Evolutionary conservation across 176 grass and related monocot species (phyloP).

Genomic region (Rhynchospora tenuis): DNA sequence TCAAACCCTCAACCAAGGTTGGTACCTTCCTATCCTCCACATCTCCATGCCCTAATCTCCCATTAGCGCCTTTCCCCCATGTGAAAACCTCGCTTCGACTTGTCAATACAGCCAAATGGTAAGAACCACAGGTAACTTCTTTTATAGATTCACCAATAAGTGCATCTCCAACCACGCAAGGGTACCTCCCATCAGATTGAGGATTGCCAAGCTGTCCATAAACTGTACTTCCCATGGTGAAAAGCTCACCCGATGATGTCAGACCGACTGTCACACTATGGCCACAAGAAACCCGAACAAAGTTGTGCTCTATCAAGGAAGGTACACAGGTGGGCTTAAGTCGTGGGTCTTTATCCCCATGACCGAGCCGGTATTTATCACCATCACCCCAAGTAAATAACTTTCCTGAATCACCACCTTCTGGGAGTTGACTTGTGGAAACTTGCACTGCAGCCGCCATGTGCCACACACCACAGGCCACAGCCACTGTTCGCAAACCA

Average conservation of each 20-base stretch:
- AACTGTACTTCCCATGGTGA: slow-evolving; percentile 85
- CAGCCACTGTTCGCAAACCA: slow-evolving; percentile 70
- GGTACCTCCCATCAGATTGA: slow-evolving; percentile 71
- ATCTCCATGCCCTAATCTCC: slow-evolving; percentile 92
- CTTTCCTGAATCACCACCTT: slow-evolving; percentile 70
- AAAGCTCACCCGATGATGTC: slow-evolving; percentile 79
- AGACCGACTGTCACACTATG: slow-evolving; percentile 86
- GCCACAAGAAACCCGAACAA: slow-evolving; percentile 75
- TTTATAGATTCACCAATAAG: slow-evolving; percentile 58
- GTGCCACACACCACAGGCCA: slow-evolving; percentile 92
- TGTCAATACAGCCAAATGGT: slow-evolving; percentile 91
- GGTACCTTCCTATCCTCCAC: slow-evolving; percentile 86
- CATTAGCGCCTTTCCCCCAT: slow-evolving; percentile 98
- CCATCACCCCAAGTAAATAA: slow-evolving; percentile 99
- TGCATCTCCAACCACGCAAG: slow-evolving; percentile 69
- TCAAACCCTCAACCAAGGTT: slow-evolving; percentile 74
- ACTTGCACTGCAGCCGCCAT: slow-evolving; percentile 89
- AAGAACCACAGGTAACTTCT: slow-evolving; percentile 91
- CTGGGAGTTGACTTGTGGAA: slow-evolving; percentile 59
- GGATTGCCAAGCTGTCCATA: slow-evolving; percentile 99
- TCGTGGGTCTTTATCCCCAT: slow-evolving; percentile 84
- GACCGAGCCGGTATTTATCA: slow-evolving; percentile 91
- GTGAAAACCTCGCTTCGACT: slow-evolving; percentile 80
- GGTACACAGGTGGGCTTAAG: slow-evolving; percentile 94
- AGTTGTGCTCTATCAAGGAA: slow-evolving; percentile 92